These are phyloP conservation scores for Diaporthe sp. DNA, from an alignment of 2,329 filamentous ascomycete genomes.

Conservation along the genomic window DNA sequence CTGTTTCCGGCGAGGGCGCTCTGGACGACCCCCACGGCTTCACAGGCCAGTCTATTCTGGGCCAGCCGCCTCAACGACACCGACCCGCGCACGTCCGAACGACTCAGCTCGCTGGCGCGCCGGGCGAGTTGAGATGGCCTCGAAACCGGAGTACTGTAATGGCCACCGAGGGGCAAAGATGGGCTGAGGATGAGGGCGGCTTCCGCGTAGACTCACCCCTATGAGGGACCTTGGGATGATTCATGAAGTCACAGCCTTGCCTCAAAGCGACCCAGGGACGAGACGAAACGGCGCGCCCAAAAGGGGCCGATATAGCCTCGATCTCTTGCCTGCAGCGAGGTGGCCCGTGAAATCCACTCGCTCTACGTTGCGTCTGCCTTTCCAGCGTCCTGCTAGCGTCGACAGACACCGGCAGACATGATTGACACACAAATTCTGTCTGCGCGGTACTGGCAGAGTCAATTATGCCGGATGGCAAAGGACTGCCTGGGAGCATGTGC, in stretches of 20 bases:
- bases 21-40: conserved; percentile 24
- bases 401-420: neutral
- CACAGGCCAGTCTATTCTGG: conserved; percentile 1
- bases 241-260: conserved; percentile 20
- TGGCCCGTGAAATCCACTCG: neutral
- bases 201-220: conserved; percentile 13
- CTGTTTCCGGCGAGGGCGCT: conserved; percentile 32
- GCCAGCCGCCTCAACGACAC: conserved; percentile 7
- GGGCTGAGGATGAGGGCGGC: conserved; percentile 24
- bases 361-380: neutral
- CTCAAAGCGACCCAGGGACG: conserved; percentile 21
- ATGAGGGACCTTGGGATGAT: conserved; percentile 14
- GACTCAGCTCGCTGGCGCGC: neutral
- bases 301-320: conserved; percentile 17
- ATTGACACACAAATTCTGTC: neutral
- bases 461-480: neutral
- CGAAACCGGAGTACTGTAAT: conserved; percentile 27
- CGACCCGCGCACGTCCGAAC: neutral
- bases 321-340: conserved; percentile 3
- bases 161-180: conserved; percentile 10
- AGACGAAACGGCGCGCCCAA: conserved; percentile 7
- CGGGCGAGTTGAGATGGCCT: conserved; percentile 28
- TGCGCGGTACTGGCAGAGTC: neutral
- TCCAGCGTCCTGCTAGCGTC: neutral
- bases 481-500: neutral